A percentile compares a stretch with the other conserved stretches of the same genome.
Evolutionary conservation across 495 filamentous ascomycete species (phyloP).

Genomic region (Friedmanniomyces simplex): DNA sequence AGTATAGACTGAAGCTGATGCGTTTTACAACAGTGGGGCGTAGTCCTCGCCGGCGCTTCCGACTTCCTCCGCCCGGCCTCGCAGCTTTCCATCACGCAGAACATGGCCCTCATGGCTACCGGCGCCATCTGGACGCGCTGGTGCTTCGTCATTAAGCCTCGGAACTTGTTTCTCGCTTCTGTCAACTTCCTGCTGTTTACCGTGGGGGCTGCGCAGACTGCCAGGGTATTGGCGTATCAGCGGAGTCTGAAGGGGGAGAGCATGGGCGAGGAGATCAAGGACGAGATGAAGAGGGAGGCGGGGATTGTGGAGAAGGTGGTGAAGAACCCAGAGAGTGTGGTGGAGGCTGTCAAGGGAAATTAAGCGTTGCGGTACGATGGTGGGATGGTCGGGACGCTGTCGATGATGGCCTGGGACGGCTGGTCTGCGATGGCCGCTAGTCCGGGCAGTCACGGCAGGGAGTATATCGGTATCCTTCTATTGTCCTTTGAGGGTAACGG

Average conservation of each 20-base stretch:
- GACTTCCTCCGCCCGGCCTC: constrained; percentile 90
- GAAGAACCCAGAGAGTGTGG: constrained; percentile 37
- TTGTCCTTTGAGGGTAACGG: not conserved
- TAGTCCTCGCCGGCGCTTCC: constrained; percentile 84
- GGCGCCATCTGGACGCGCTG: constrained; percentile 96
- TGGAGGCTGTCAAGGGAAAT: constrained; percentile 29
- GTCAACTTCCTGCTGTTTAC: constrained; percentile 97
- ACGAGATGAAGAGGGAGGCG: constrained; percentile 41
- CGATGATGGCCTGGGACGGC: no score
- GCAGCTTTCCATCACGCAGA: constrained; percentile 84
- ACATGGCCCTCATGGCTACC: constrained; percentile 75
- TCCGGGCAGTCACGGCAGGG: not conserved
- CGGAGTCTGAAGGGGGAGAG: constrained; percentile 45
- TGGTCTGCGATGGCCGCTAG: not conserved
- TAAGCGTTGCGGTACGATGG: not conserved
- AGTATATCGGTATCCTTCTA: not conserved
- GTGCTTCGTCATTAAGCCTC: constrained; percentile 93
- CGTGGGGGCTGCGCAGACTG: constrained; percentile 73
- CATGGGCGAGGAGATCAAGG: constrained; percentile 28
- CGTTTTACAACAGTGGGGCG: constrained; percentile 53
- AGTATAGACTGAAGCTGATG: not conserved
- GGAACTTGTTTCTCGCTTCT: constrained; percentile 65
- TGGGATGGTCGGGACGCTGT: not conserved
- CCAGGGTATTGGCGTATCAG: constrained; percentile 62
- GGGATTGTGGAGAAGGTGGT: constrained; percentile 38